Evolutionary conservation across 495 filamentous ascomycete species (phyloP).

Genomic region (Penicillium odoratum): DNA sequence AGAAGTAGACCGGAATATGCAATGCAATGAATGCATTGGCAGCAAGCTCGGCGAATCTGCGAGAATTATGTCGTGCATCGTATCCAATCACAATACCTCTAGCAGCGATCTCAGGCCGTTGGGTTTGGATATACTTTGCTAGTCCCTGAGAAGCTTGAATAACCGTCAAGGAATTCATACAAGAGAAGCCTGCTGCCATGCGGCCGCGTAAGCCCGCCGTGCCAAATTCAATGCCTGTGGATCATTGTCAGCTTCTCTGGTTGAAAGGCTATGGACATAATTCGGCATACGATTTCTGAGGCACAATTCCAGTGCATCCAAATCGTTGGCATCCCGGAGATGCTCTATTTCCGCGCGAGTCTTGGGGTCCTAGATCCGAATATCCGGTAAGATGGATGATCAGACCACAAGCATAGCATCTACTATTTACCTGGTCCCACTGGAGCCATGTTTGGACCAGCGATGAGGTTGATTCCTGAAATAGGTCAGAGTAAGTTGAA

Average conservation of each 20-base stretch:
- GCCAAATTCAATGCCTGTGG: slow-evolving; percentile 63
- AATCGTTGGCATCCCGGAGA: slow-evolving; percentile 49
- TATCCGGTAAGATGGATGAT: slow-evolving; percentile 15
- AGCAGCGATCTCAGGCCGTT: slow-evolving; percentile 37
- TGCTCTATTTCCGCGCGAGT: slow-evolving; percentile 61
- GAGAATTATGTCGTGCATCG: slow-evolving; percentile 68
- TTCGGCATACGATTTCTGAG: slow-evolving; percentile 50
- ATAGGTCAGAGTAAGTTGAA: background rate
- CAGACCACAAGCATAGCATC: slow-evolving; percentile 18
- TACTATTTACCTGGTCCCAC: slow-evolving; percentile 54
- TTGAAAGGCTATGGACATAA: background rate
- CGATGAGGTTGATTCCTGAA: slow-evolving; percentile 35
- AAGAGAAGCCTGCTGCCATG: slow-evolving; percentile 71
- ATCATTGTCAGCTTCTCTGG: background rate
- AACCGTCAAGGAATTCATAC: slow-evolving; percentile 68
- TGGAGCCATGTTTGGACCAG: slow-evolving; percentile 59
- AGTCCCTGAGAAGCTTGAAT: slow-evolving; percentile 74
- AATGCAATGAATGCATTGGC: slow-evolving; percentile 64
- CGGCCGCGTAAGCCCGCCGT: slow-evolving; percentile 68
- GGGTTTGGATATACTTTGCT: slow-evolving; percentile 57
- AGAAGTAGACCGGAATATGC: slow-evolving; percentile 63
- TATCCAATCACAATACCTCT: slow-evolving; percentile 64
- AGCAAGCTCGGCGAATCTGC: slow-evolving; percentile 62
- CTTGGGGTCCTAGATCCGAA: slow-evolving; percentile 46
- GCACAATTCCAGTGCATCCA: slow-evolving; percentile 55